These are phyloP conservation scores for Aspergillus fructus DNA, from an alignment of 2,329 filamentous ascomycete genomes.

Conservation along the genomic window DNA sequence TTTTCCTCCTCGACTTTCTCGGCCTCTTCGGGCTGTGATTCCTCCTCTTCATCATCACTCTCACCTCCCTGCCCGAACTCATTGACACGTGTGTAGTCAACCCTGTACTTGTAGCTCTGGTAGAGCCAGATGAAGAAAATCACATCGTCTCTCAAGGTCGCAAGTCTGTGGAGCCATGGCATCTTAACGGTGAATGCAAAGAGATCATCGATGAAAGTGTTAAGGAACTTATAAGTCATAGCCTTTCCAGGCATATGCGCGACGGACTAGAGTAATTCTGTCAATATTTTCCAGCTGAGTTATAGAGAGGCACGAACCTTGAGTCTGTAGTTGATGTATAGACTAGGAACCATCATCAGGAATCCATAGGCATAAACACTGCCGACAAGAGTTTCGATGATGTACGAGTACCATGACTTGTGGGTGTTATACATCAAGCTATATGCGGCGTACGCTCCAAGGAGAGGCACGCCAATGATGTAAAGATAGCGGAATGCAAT, in stretches of 20 bases:
- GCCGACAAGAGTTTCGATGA: slow-evolving; percentile 91
- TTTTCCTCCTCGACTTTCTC: slow-evolving; percentile 10
- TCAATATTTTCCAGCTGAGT: slow-evolving; percentile 13
- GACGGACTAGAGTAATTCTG: slow-evolving; percentile 53
- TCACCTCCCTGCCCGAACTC: slow-evolving; percentile 99
- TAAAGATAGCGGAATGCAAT: slow-evolving; percentile 99
- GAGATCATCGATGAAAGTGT: slow-evolving; percentile 98
- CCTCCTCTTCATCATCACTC: slow-evolving; percentile 61
- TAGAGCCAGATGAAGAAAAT: slow-evolving; percentile 99
- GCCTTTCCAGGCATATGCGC: slow-evolving; percentile 96
- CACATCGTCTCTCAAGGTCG: slow-evolving; percentile 89
- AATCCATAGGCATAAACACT: slow-evolving; percentile 98
- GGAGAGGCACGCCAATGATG: slow-evolving; percentile 81
- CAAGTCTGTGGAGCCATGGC: slow-evolving; percentile 88
- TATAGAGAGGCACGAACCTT: slow-evolving; percentile 56
- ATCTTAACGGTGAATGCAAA: slow-evolving; percentile 99
- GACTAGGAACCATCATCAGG: slow-evolving; percentile 95
- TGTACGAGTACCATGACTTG: slow-evolving; percentile 97
- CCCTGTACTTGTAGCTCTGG: slow-evolving; percentile 87
- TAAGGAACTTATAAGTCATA: slow-evolving; percentile 97
- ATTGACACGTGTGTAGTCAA: slow-evolving; percentile 90
- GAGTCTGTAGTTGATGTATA: slow-evolving; percentile 99
- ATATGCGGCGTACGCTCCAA: slow-evolving; percentile 87
- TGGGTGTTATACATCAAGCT: slow-evolving; percentile 89
- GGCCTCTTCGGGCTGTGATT: neutral